These are phyloP conservation scores for Candida tammaniensis DNA, from an alignment of 805 yeast genomes.

Conservation along the genomic window DNA sequence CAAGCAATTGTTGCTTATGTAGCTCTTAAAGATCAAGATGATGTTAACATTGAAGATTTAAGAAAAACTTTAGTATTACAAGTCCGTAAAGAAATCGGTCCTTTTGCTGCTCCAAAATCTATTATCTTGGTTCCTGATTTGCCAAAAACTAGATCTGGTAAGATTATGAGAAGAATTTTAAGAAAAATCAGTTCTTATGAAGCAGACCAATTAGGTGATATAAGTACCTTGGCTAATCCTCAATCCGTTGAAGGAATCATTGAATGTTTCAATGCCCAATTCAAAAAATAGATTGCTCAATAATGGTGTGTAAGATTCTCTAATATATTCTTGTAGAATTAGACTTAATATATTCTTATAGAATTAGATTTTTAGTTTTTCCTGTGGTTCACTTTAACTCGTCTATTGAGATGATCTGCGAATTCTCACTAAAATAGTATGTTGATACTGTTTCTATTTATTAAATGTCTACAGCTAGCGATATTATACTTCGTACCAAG, in stretches of 20 bases:
- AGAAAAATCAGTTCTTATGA: constrained; percentile 74
- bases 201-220: constrained; percentile 79
- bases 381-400: too few species aligned
- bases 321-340: constrained; percentile 2
- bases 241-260: constrained; percentile 68
- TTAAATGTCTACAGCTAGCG: constrained; percentile 37
- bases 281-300: constrained; percentile 44
- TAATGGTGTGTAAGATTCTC: too few species aligned
- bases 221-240: constrained; percentile 75
- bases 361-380: too few species aligned
- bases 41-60: constrained; percentile 48
- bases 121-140: constrained; percentile 71
- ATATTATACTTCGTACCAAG: constrained; percentile 39
- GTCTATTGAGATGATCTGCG: not conserved
- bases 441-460: constrained; percentile 18
- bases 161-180: constrained; percentile 82
- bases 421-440: not conserved
- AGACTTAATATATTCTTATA: constrained; percentile 2
- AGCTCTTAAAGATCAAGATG: constrained; percentile 56
- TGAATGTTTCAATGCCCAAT: constrained; percentile 37
- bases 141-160: constrained; percentile 85
- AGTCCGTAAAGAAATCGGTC: constrained; percentile 78
- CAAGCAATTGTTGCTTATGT: constrained; percentile 85
- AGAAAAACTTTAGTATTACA: constrained; percentile 65
- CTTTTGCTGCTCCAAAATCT: constrained; percentile 81